phyloP scores from a whole-genome alignment of 2,329 filamentous ascomycete species.

The Colletotrichum endophyticum region DNA sequence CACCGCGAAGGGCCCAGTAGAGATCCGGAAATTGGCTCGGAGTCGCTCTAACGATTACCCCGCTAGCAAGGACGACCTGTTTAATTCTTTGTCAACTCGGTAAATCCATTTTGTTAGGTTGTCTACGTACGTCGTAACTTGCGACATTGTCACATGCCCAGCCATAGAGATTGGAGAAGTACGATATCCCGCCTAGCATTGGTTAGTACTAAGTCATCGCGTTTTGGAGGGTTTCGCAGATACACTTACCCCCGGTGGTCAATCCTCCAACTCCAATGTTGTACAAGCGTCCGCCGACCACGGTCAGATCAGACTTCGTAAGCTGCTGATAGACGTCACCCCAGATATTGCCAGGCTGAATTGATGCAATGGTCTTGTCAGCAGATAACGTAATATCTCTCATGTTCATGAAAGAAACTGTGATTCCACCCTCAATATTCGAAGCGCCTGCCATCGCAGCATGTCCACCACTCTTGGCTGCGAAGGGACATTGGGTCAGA shows the following conservation, averaged over 20 bases:
- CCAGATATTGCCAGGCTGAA: slow-evolving; percentile 47
- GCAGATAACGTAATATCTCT: slow-evolving; percentile 24
- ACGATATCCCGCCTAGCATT: slow-evolving; percentile 26
- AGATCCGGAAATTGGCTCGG: slow-evolving; percentile 50
- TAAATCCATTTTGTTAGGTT: background rate
- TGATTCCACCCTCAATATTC: slow-evolving; percentile 6
- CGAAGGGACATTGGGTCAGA: slow-evolving; percentile 19
- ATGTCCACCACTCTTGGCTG: slow-evolving; percentile 18
- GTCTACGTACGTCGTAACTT: background rate
- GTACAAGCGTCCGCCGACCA: slow-evolving; percentile 42
- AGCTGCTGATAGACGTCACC: slow-evolving; percentile 37
- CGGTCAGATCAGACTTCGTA: slow-evolving; percentile 34
- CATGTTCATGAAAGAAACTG: slow-evolving; percentile 8
- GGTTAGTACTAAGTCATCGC: background rate
- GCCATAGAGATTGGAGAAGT: slow-evolving; percentile 37
- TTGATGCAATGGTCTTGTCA: slow-evolving; percentile 32
- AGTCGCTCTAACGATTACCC: slow-evolving; percentile 46
- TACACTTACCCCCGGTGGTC: slow-evolving; percentile 32
- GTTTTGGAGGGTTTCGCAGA: too few species aligned
- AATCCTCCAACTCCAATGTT: slow-evolving; percentile 46
- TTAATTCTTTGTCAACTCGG: too few species aligned
- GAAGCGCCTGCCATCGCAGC: slow-evolving; percentile 17
- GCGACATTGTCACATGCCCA: slow-evolving; percentile 49
- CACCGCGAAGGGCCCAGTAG: slow-evolving; percentile 62
- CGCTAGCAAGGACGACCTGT: slow-evolving; percentile 48